Percentiles rank a stretch among this genome's conserved stretches.
phyloP scores from a whole-genome alignment of 805 yeast genomes.

The Jamesozyma gamospora region DNA sequence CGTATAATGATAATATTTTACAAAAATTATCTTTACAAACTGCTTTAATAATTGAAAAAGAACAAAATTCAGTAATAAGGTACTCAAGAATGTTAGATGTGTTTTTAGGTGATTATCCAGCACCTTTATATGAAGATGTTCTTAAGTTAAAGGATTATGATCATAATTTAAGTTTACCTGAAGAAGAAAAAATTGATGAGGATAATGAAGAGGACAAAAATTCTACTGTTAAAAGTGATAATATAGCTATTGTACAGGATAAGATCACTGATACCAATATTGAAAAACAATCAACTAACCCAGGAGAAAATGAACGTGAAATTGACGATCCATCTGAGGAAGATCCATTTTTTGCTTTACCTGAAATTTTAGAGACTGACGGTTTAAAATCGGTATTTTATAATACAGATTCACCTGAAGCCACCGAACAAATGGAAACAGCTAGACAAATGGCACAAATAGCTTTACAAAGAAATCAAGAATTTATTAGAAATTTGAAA shows the following conservation, averaged over 20 bases:
- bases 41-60: slow-evolving; percentile 68
- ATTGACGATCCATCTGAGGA: slow-evolving; percentile 19
- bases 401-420: slow-evolving; percentile 3
- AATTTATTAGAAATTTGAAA: slow-evolving; percentile 72
- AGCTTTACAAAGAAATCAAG: slow-evolving; percentile 74
- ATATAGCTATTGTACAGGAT: neutral
- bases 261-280: slow-evolving; percentile 4
- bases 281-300: slow-evolving; percentile 5
- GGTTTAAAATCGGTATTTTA: slow-evolving; percentile 4
- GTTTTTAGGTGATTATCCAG: slow-evolving; percentile 80
- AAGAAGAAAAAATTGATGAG: slow-evolving; percentile 11
- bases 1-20: slow-evolving; percentile 51
- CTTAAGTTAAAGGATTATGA: slow-evolving; percentile 62
- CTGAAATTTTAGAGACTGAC: slow-evolving; percentile 26
- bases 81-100: slow-evolving; percentile 64
- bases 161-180: slow-evolving; percentile 39
- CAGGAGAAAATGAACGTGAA: slow-evolving; percentile 9
- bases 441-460: slow-evolving; percentile 67
- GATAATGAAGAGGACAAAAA: slow-evolving; percentile 3
- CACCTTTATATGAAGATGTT: slow-evolving; percentile 50
- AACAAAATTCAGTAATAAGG: slow-evolving; percentile 66
- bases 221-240: slow-evolving; percentile 13
- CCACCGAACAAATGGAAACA: slow-evolving; percentile 52
- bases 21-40: slow-evolving; percentile 59
- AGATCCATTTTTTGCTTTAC: slow-evolving; percentile 62